phyloP scores from a whole-genome alignment of 2,329 filamentous ascomycete genomes.

The Aureobasidium musti region DNA sequence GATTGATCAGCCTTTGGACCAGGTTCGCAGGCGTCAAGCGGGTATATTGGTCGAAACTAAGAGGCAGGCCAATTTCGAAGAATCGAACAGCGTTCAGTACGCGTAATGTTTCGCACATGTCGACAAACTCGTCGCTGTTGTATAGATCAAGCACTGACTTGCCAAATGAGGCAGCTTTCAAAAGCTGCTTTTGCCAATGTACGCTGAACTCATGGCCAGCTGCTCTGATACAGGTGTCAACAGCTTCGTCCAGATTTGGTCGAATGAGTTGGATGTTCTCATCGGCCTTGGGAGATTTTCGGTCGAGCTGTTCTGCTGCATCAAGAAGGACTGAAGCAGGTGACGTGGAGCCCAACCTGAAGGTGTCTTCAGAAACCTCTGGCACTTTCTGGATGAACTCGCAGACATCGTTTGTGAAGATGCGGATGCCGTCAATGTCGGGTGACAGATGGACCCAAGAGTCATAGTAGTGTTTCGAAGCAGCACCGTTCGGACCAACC shows the following conservation, averaged over 20 bases:
- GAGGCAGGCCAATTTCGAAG: conserved; percentile 83
- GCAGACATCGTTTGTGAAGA: conserved; percentile 92
- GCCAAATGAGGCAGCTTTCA: conserved; percentile 96
- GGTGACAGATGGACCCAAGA: conserved; percentile 85
- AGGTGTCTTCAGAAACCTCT: conserved; percentile 70
- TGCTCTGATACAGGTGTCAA: conserved; percentile 90
- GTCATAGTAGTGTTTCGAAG: conserved; percentile 77
- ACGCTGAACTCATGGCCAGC: conserved; percentile 88
- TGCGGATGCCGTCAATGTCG: conserved; percentile 83
- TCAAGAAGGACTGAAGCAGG: conserved; percentile 91
- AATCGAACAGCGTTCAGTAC: conserved; percentile 91
- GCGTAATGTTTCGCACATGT: conserved; percentile 92
- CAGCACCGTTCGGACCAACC: conserved; percentile 78
- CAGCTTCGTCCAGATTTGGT: conserved; percentile 82
- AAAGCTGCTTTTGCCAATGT: conserved; percentile 90
- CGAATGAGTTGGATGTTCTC: conserved; percentile 96
- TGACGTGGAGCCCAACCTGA: conserved; percentile 82
- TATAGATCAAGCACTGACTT: conserved; percentile 97
- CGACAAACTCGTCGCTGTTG: conserved; percentile 97
- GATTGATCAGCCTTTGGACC: conserved; percentile 81
- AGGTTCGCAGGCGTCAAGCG: conserved; percentile 86
- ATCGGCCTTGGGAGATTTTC: conserved; percentile 93
- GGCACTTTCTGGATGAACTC: conserved; percentile 97
- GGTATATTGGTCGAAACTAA: conserved; percentile 93
- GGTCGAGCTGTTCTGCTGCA: conserved; percentile 85